Evolutionary conservation across 2,329 filamentous ascomycete genomes (phyloP).

Genomic region (Aspergillus sclerotialis): DNA sequence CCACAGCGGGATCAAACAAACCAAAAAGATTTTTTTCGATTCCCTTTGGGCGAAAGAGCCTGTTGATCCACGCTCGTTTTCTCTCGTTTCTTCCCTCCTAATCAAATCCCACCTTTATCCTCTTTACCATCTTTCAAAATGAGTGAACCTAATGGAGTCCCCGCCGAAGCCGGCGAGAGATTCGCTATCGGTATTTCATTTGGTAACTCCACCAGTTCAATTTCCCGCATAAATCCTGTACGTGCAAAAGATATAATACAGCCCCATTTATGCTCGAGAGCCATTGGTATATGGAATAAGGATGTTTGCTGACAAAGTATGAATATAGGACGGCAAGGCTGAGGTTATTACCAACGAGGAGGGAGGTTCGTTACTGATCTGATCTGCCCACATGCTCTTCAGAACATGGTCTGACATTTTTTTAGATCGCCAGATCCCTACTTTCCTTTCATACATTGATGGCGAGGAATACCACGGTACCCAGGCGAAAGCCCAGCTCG

Average conservation of each 20-base stretch:
- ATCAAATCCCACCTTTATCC: conserved; percentile 6
- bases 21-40: conserved; percentile 29
- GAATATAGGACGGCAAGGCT: conserved; percentile 71
- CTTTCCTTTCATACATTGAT: conserved; percentile 86
- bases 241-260: conserved; percentile 14
- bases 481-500: conserved; percentile 88
- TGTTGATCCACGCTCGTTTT: conserved; percentile 15
- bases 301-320: conserved; percentile 6
- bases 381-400: not conserved
- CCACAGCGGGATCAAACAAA: conserved; percentile 26
- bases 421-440: conserved; percentile 90
- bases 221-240: conserved; percentile 72
- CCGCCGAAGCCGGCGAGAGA: conserved; percentile 41
- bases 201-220: conserved; percentile 97
- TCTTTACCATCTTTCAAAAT: conserved; percentile 23
- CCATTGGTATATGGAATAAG: not conserved
- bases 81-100: conserved; percentile 8
- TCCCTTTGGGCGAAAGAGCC: conserved; percentile 9
- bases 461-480: conserved; percentile 95
- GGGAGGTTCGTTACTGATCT: conserved; percentile 58
- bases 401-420: not conserved
- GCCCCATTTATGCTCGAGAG: not conserved
- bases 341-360: conserved; percentile 99
- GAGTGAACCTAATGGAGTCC: conserved; percentile 47
- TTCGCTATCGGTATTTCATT: conserved; percentile 91